Base-by-base conservation (phyloP, 768 basidiomycete species). In the Naganishia kalamii region DNA sequence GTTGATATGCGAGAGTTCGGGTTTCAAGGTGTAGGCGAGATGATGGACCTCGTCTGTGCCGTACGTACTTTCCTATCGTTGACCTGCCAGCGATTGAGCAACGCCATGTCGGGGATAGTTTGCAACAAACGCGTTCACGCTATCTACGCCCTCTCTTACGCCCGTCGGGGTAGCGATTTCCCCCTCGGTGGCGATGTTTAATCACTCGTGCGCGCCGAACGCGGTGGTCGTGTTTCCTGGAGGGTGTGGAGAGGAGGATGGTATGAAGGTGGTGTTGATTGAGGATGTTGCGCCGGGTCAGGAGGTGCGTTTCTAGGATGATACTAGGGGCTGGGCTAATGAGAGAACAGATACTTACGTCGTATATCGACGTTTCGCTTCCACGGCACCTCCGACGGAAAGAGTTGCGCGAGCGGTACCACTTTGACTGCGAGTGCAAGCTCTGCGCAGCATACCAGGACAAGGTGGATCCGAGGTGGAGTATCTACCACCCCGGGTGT, bases 161-260 rank as follows among this genome's bases (percentile, higher is more conserved):
- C 88, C 92, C 0, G 81, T 97, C 37, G 94, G 94, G 6, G 86
- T 87, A 1, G 85, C 87, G n/a, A 83, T 93, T 15, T 88, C 89
- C 0, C 92, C 93, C 0, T 71, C 84, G 0, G 79, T 87, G 4
- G 92, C 92, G 0, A 80, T 96, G 12, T 83, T 88, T 63, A 96
- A 96, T 72, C 92, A 97, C 73, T 77, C 78, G 0, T 77, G 77
- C 52, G 69, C 66, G 11, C 74, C 76, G 23, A 93, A 96, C 72
- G 90, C 88, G 0, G 89, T 87, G 33, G 84, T 93, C n/a, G 89
- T 97, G 3, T 97, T 94, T 73, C 92, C 93, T 52, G 81, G 84
- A 4, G 75, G 81, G 3, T 57, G 54, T 27, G 46, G 40, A 23
- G 65, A 64, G 15, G 71, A 69, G 8, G 60, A 59, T 40, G 69